A percentile compares a stretch with the other conserved stretches of the same genome.
These are phyloP conservation scores for Nitzschia putrida DNA, from an alignment of 108 stramenopile genomes.

Conservation along the genomic window DNA sequence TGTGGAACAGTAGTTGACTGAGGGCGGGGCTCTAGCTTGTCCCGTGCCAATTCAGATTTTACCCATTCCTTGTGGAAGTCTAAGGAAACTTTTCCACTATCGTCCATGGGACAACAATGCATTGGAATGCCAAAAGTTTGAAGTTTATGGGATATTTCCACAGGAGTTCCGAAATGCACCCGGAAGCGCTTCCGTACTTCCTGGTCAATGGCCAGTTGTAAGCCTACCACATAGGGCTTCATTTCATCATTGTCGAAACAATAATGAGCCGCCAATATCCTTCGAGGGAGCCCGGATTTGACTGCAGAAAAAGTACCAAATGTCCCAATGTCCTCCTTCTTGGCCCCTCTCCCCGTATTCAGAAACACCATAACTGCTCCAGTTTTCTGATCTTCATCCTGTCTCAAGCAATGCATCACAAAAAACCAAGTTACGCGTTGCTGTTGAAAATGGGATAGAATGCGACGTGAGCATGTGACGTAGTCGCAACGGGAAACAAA, in stretches of 20 bases:
- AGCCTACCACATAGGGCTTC: constrained; percentile 1
- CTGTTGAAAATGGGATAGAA: not conserved
- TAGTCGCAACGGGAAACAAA: too few relatives aligned
- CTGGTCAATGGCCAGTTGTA: not conserved
- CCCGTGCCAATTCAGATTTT: not conserved
- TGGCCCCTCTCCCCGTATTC: not conserved
- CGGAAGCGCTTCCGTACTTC: not conserved
- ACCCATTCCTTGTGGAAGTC: constrained; percentile 21
- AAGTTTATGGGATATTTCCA: not conserved
- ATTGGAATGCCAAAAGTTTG: constrained; percentile 8
- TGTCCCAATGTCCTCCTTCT: too few relatives aligned
- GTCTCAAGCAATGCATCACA: too few relatives aligned
- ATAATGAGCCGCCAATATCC: constrained; percentile 6
- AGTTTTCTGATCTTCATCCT: not conserved
- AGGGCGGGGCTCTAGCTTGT: not conserved
- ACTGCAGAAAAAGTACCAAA: not conserved
- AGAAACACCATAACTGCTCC: constrained; percentile 16
- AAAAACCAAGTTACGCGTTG: not conserved
- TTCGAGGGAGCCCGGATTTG: constrained; percentile 2
- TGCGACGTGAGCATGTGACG: too few relatives aligned
- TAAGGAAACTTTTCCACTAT: not conserved
- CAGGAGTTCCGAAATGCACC: not conserved
- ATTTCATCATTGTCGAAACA: constrained; percentile 15
- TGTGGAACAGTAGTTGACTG: not conserved
- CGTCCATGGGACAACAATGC: not conserved